These are phyloP conservation scores for Aspergillus ochraceoroseus DNA, from an alignment of 2,329 filamentous ascomycete species.

Conservation along the genomic window DNA sequence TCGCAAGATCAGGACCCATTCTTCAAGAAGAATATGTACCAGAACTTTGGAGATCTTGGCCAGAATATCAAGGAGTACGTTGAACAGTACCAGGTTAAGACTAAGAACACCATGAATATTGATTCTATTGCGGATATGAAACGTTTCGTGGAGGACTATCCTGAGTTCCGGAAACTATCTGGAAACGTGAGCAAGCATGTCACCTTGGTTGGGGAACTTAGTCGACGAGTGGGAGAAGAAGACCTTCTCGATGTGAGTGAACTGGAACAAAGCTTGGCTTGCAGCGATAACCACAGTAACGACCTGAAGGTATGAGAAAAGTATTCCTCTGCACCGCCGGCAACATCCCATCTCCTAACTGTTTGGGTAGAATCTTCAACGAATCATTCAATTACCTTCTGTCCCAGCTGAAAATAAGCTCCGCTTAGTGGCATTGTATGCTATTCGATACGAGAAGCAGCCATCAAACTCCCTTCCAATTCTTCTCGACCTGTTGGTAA, in stretches of 20 bases:
- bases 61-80: slow-evolving; percentile 99
- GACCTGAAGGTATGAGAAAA: slow-evolving; percentile 70
- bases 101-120: slow-evolving; percentile 92
- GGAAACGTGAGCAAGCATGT: slow-evolving; percentile 99
- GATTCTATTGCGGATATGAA: slow-evolving; percentile 99
- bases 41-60: slow-evolving; percentile 93
- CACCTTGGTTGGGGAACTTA: slow-evolving; percentile 88
- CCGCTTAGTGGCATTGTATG: slow-evolving; percentile 87
- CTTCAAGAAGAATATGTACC: slow-evolving; percentile 98
- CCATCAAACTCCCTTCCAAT: slow-evolving; percentile 77
- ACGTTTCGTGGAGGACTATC: slow-evolving; percentile 97
- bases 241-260: slow-evolving; percentile 93
- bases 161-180: slow-evolving; percentile 92
- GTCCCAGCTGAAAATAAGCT: slow-evolving; percentile 81
- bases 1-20: slow-evolving; percentile 97
- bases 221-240: slow-evolving; percentile 77
- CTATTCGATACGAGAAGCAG: slow-evolving; percentile 83
- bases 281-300: slow-evolving; percentile 86
- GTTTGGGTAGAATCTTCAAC: slow-evolving; percentile 66
- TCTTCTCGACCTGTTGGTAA: slow-evolving; percentile 77
- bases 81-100: slow-evolving; percentile 94
- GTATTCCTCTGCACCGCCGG: too few species aligned
- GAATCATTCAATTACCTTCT: slow-evolving; percentile 71
- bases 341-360: neutral
- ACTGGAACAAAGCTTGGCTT: slow-evolving; percentile 91